phyloP scores from a whole-genome alignment of 2,329 filamentous ascomycete species.

The Sporothrix schenckii region DNA sequence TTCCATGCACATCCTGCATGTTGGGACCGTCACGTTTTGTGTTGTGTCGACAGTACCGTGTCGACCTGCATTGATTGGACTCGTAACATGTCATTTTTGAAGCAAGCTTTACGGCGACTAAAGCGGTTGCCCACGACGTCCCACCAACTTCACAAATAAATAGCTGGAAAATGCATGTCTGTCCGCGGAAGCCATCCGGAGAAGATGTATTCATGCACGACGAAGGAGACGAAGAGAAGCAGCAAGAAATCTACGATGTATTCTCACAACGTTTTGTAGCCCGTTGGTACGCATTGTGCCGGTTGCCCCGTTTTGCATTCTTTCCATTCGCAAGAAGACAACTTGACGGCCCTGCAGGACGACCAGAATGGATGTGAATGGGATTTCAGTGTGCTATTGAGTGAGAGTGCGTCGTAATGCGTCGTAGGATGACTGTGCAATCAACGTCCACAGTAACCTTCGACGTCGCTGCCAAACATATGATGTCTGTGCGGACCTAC shows the following conservation, averaged over 20 bases:
- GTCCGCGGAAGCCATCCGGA: constrained; percentile 18
- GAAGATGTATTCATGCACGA: background rate
- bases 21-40: constrained; percentile 19
- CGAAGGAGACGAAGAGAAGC: background rate
- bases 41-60: background rate
- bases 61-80: constrained; percentile 21
- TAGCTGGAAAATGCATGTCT: background rate
- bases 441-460: too few species aligned
- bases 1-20: constrained; percentile 18
- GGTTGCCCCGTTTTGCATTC: background rate
- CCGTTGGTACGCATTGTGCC: background rate
- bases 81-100: constrained; percentile 22
- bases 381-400: background rate
- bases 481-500: constrained; percentile 11
- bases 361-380: constrained; percentile 15
- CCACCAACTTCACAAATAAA: background rate
- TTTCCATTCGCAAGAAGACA: background rate
- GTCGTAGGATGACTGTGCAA: background rate
- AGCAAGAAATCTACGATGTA: background rate
- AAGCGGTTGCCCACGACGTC: background rate
- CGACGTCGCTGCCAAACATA: background rate
- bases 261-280: background rate
- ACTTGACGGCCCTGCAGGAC: constrained; percentile 1
- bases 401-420: background rate
- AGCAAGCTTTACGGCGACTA: background rate